Conservation (phyloP, 2,329 filamentous ascomycete genomes). For the Claviceps digitariae region DNA sequence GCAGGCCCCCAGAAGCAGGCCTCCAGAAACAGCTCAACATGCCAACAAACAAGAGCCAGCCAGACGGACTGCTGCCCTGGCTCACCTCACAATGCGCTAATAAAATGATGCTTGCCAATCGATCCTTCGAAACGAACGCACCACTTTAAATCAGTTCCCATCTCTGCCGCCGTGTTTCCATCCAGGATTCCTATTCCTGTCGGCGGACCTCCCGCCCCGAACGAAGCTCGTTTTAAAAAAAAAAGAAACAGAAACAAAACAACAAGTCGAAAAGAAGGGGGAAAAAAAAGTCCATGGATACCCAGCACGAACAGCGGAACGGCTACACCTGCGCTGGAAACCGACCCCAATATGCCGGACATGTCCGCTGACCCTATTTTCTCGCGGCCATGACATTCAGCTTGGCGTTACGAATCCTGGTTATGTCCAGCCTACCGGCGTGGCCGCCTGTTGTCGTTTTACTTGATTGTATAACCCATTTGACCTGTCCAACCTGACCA, state of each 20-base stretch:
- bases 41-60: neutral
- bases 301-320: neutral
- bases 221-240: neutral
- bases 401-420: neutral
- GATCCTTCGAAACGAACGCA: neutral
- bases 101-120: neutral
- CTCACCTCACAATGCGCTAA: neutral
- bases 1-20: neutral
- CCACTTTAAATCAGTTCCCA: neutral
- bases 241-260: neutral
- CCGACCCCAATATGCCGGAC: slow-evolving; percentile 1
- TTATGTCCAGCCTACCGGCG: neutral
- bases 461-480: neutral
- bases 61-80: neutral
- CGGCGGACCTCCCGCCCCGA: neutral
- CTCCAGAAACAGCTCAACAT: neutral
- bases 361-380: slow-evolving; percentile 2
- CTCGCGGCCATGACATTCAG: slow-evolving; percentile 1
- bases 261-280: neutral
- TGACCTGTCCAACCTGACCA: neutral
- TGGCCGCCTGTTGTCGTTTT: neutral
- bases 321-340: neutral
- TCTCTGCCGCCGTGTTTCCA: neutral
- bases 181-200: neutral
- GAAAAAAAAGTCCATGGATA: neutral